Evolutionary conservation across 441 rosid genomes (phyloP).

Genomic region (Pelargonium fulgidum): DNA sequence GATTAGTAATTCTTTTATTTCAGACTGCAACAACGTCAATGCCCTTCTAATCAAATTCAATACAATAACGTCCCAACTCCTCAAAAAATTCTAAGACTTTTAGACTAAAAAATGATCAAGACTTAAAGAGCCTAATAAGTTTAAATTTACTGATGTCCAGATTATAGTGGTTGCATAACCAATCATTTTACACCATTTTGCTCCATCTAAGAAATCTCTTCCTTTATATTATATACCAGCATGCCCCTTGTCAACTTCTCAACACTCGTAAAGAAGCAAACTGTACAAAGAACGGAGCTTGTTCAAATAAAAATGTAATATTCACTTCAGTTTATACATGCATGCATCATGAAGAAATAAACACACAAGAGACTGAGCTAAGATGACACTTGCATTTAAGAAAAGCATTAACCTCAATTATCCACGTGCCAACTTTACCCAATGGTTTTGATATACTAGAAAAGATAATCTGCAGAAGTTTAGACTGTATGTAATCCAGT

Average conservation of each 20-base stretch:
- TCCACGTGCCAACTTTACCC: conserved; percentile 59
- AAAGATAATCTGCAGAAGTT: conserved; percentile 60
- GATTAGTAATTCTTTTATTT: not conserved
- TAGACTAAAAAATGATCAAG: not conserved
- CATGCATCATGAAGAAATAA: not conserved
- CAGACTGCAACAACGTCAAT: too few species aligned
- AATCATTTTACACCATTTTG: not conserved
- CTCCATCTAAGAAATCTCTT: too few species aligned
- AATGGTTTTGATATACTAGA: conserved; percentile 63
- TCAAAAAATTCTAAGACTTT: not conserved
- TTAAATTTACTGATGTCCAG: not conserved
- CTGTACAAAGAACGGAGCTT: too few species aligned
- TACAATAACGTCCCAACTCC: not conserved
- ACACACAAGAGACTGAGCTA: not conserved
- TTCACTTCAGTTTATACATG: not conserved
- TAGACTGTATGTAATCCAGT: conserved; percentile 85
- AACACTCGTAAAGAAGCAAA: too few species aligned
- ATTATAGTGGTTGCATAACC: not conserved
- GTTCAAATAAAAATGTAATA: too few species aligned
- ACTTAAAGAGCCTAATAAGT: not conserved
- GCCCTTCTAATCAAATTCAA: not conserved
- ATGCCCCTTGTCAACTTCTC: too few species aligned
- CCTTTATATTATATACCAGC: too few species aligned
- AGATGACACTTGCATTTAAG: not conserved
- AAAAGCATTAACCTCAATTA: conserved; percentile 52